These are phyloP conservation scores for Bipolaris cookei DNA, from an alignment of 2,329 filamentous ascomycete genomes.

Conservation along the genomic window DNA sequence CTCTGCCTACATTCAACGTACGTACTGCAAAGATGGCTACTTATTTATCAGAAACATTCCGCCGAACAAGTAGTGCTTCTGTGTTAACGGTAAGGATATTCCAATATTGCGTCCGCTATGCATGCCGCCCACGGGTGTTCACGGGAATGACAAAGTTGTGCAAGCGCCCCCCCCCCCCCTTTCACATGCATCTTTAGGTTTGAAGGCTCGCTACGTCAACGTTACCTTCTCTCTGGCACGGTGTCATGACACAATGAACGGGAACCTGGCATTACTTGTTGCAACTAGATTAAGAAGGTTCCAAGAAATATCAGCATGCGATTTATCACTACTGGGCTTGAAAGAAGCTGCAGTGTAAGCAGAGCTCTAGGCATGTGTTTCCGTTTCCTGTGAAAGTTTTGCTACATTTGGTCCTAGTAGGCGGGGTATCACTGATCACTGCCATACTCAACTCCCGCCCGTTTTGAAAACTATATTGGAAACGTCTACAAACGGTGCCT, in stretches of 20 bases:
- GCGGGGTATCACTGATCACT: background rate
- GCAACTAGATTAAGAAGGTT: background rate
- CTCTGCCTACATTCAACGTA: no score
- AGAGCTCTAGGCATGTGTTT: background rate
- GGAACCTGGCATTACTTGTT: background rate
- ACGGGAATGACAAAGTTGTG: background rate
- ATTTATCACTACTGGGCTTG: background rate
- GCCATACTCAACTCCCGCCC: background rate
- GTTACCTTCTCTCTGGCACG: background rate
- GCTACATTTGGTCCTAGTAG: background rate
- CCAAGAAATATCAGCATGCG: background rate
- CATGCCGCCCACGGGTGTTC: background rate
- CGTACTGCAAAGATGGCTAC: background rate
- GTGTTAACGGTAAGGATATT: background rate
- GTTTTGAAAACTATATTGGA: background rate
- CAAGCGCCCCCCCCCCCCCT: background rate
- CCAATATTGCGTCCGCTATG: background rate
- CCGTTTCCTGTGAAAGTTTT: background rate
- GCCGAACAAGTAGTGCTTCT: background rate
- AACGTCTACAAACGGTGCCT: background rate
- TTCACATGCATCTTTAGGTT: background rate
- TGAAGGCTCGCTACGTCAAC: background rate
- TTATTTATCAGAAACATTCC: background rate
- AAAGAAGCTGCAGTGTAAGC: background rate
- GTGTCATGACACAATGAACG: background rate